Base-by-base conservation (phyloP, 495 filamentous ascomycete species). In the Aspergillus baeticus region DNA sequence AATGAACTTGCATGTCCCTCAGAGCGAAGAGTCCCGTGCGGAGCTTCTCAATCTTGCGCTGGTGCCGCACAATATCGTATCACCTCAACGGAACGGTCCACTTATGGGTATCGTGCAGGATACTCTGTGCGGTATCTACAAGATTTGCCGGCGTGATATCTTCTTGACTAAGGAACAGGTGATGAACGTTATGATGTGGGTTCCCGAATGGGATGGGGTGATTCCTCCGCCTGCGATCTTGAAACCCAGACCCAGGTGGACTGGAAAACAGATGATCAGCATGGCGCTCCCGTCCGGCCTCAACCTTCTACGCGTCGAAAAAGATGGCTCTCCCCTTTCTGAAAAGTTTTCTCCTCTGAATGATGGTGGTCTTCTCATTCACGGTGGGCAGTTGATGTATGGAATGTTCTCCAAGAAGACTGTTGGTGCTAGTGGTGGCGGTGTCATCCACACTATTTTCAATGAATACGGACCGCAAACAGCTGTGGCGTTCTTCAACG, bases 81-180 rank as follows among this genome's bases (percentile, higher is more conserved):
- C 94, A 7, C 95, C 94, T 15, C 94, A 99, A 73, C 87, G 92
- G 56, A 99, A 99, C 70, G 88, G 87, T 41, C 94, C 94, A 38
- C 83, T 99, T 45, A 99, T 99, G 94, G 94, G 94, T 83, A 99
- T 99, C 62, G 95, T 99, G 17, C 94, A 99, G 69, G 94, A 99
- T 69, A 96, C 94, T 35, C 78, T 99, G 48, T 93, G 91, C 63
- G 94, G 94, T 72, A 88, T 93, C 53, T 99, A 96, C 79, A 98
- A 98, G 75, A 85, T 99, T 60, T 93, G 88, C 61, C 89, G 94
- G 44, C 84, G 93, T 63, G 94, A 99, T 73, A 83, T 89, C 8
- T 96, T 99, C 74, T 73, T 99, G 57, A 87, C 81, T 22, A 90
- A 90, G 68, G 88, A 96, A 53, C 81, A 94, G 67, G 86, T 98